Conservation (phyloP, 495 filamentous ascomycete genomes). For the Tuber umbilicatum region DNA sequence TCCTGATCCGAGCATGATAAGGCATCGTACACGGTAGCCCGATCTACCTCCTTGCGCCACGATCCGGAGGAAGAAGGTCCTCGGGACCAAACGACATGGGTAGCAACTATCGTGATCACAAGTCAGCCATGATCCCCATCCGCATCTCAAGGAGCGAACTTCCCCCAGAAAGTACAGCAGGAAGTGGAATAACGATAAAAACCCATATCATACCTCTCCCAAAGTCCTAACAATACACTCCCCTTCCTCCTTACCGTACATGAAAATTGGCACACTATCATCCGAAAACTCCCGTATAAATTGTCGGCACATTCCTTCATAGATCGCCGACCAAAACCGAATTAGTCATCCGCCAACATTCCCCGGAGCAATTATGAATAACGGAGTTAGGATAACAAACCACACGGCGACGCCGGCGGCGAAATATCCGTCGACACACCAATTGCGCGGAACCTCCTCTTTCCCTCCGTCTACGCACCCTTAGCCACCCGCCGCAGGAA, state of each 20-base stretch:
- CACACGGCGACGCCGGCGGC: slow-evolving; percentile 66
- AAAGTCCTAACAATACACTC: slow-evolving; percentile 65
- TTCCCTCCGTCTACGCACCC: slow-evolving; percentile 51
- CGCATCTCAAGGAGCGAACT: neutral
- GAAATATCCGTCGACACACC: slow-evolving; percentile 77
- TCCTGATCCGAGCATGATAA: neutral
- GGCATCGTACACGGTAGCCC: neutral
- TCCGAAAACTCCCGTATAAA: slow-evolving; percentile 71
- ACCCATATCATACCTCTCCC: slow-evolving; percentile 54
- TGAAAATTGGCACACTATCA: slow-evolving; percentile 67
- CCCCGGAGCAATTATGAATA: neutral
- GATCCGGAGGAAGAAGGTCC: slow-evolving; percentile 44
- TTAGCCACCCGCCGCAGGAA: neutral
- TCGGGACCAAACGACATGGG: slow-evolving; percentile 69
- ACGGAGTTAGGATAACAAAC: slow-evolving; percentile 47
- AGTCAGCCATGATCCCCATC: slow-evolving; percentile 3
- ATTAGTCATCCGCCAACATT: slow-evolving; percentile 2
- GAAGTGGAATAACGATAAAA: neutral
- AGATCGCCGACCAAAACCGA: neutral
- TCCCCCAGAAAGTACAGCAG: neutral
- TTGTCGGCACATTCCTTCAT: slow-evolving; percentile 49
- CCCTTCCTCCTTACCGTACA: slow-evolving; percentile 70
- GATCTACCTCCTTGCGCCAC: slow-evolving; percentile 17
- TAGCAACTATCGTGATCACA: slow-evolving; percentile 49
- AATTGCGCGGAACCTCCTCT: slow-evolving; percentile 67